A percentile compares a stretch with the other conserved stretches of the same genome.
Conservation (phyloP, 78 protist genomes). For the Dictyostelium purpureum region DNA sequence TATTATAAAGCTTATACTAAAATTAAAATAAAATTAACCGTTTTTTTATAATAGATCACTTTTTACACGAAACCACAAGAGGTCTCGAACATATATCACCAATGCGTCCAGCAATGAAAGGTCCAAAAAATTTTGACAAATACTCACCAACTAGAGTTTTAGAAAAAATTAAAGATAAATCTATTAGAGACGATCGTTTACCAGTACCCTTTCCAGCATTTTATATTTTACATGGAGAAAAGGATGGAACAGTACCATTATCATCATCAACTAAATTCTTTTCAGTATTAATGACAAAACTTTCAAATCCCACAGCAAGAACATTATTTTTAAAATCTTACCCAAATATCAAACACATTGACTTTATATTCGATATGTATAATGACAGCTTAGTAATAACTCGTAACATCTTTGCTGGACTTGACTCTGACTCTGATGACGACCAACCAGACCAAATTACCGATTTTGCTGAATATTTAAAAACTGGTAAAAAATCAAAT, state of each 20-base stretch:
- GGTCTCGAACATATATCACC: conserved; percentile 54
- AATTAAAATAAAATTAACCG: neutral
- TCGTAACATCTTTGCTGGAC: neutral
- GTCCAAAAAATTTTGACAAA: conserved; percentile 13
- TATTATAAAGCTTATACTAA: neutral
- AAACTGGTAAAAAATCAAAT: too few species aligned
- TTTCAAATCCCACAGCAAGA: neutral
- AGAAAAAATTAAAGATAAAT: neutral
- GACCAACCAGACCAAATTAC: too few species aligned
- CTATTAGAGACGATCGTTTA: neutral
- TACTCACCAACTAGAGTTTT: conserved; percentile 15
- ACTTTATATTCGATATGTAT: conserved; percentile 1
- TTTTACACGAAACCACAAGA: conserved; percentile 32
- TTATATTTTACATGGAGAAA: conserved; percentile 20
- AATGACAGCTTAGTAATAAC: neutral
- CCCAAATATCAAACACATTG: conserved; percentile 22
- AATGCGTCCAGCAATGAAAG: conserved; percentile 43
- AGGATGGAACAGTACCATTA: conserved; percentile 25
- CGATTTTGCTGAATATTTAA: too few species aligned
- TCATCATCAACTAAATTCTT: neutral
- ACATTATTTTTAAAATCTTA: neutral
- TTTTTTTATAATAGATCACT: conserved; percentile 4
- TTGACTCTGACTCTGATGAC: neutral
- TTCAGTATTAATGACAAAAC: neutral
- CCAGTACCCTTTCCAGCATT: conserved; percentile 4